These are phyloP conservation scores for Pseudogymnoascus sp. DNA, from an alignment of 2,329 filamentous ascomycete species.

Conservation along the genomic window DNA sequence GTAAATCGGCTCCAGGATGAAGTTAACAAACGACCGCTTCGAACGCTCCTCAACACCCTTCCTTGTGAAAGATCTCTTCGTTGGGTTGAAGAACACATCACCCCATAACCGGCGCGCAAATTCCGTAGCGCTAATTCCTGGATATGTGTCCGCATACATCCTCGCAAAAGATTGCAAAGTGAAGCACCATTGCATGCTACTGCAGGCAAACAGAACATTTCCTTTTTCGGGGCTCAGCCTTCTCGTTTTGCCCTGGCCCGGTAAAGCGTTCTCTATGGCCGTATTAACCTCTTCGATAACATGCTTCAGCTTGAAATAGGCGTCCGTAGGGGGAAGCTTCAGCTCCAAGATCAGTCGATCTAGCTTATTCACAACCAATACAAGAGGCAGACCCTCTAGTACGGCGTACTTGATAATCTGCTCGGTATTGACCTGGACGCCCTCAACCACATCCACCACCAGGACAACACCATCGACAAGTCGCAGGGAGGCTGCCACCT, in stretches of 20 bases:
- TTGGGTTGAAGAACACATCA: slow-evolving; percentile 91
- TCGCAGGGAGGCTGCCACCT: slow-evolving; percentile 80
- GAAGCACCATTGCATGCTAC: slow-evolving; percentile 93
- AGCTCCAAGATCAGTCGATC: slow-evolving; percentile 90
- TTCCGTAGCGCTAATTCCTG: slow-evolving; percentile 70
- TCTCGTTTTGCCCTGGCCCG: slow-evolving; percentile 67
- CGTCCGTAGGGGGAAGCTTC: slow-evolving; percentile 86
- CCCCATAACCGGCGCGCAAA: slow-evolving; percentile 87
- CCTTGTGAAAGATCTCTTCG: slow-evolving; percentile 81
- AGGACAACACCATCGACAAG: slow-evolving; percentile 87
- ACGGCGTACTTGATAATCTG: slow-evolving; percentile 95
- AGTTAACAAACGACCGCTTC: slow-evolving; percentile 84
- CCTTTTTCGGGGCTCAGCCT: slow-evolving; percentile 92
- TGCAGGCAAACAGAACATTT: slow-evolving; percentile 95
- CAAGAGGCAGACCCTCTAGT: slow-evolving; percentile 79
- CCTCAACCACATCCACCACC: slow-evolving; percentile 92
- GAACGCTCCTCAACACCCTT: slow-evolving; percentile 74
- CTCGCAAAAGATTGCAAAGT: slow-evolving; percentile 88
- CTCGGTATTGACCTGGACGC: slow-evolving; percentile 97
- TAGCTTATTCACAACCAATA: slow-evolving; percentile 93
- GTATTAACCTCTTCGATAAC: slow-evolving; percentile 99
- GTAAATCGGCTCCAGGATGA: slow-evolving; percentile 93
- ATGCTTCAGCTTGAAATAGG: slow-evolving; percentile 98
- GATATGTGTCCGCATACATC: slow-evolving; percentile 89
- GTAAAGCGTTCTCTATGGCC: slow-evolving; percentile 78